Evolutionary conservation across 495 filamentous ascomycete genomes (phyloP), one percentile per base, ranked within the genome.

Genomic region (Chaetomium tenue): DNA sequence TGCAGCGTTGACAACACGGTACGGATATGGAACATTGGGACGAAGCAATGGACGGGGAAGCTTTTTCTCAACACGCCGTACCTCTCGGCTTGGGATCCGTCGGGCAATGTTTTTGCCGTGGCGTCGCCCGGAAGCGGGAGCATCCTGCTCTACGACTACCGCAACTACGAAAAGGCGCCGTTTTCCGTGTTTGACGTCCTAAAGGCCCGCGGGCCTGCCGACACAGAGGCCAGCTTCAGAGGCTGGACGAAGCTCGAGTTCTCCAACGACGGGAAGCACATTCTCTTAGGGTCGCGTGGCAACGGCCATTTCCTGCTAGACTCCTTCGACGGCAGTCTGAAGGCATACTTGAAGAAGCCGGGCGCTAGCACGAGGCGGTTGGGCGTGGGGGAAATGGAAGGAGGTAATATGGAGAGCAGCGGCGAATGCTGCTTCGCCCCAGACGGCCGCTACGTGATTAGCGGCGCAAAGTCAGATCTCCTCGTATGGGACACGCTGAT

Each of bases 201-300:
- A 0, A 81, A 83, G 42, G 70, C 70, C 0, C 70, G 76, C 16
- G 65, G 61, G 5, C 66, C 66, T 3, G 72, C 77, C 18, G 77
- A 81, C 20, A 20, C 71, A 2, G 66, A 73, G 2, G 55, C 70
- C 11, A 61, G 67, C 4, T 86, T 77, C 76, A 86, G 76, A 68
- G 82, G 75, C 20, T 98, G 93, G 92, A 94, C 88, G 3, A 89
- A 87, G 55, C 79, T 98, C 25, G 91, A 96, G 65, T 98, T 98
- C 72, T 90, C 89, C 57, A 98, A 98, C 71, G 93, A 98, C 72
- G 94, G 94, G 0, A 95, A 96, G 72, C 84, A 83, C 63, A 72
- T 98, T 59, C 83, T 98, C 25, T 67, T 98, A 33, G 88, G 89
- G 28, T 96, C 93, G 8, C 88, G 88, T 30, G 88, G 87, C 13